Base-by-base conservation (phyloP, 345 rosid species). In the Atalantia buxifolia region DNA sequence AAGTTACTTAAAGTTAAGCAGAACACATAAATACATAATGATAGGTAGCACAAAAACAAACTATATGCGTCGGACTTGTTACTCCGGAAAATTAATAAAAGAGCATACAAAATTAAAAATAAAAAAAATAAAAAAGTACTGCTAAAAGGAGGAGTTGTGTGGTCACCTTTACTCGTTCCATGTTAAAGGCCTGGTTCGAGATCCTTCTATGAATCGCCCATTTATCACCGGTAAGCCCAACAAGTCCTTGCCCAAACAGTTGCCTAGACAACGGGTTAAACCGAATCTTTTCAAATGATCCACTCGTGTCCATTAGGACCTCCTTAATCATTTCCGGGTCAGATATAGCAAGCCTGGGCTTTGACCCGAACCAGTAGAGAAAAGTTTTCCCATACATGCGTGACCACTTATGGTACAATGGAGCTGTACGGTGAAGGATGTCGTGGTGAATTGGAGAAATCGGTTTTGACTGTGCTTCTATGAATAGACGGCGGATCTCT, bases 301-400 rank as follows among this genome's bases (percentile, higher is more conserved):
- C 88, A 62, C 75, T 73, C 2, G 85, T 81, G 40, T 79, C 85
- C 84, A 81, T 61, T 22, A 91, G 79, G 48, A 88, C 84, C 82
- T 91, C 92, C 81, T 91, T 89, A 56, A 95, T 88, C 83, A 90
- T 77, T 10, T 62, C 88, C 76, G 85, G 92, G 78, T 95, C 93
- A 64, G 91, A 84, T 18, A 86, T 60, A 5, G 90, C 93, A 75
- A 95, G 78, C 78, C 92, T 88, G 16, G 98, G 92, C 50, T 45
- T 82, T 36, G 84, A 77, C 66, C 99, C 99, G 68, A 93, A 93
- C 97, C 98, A 92, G 78, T 84, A 93, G 5, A 94, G 80, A 69
- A 88, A 93, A n/a, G 85, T 87, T 75, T 82, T 87, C 69, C 97
- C 97, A 9, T 90, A 88, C 75, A 2, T 60, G 72, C 61, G 75